Conservation (phyloP, 1,284 basidiomycete genomes). For the Cutaneotrichosporon sp. region DNA sequence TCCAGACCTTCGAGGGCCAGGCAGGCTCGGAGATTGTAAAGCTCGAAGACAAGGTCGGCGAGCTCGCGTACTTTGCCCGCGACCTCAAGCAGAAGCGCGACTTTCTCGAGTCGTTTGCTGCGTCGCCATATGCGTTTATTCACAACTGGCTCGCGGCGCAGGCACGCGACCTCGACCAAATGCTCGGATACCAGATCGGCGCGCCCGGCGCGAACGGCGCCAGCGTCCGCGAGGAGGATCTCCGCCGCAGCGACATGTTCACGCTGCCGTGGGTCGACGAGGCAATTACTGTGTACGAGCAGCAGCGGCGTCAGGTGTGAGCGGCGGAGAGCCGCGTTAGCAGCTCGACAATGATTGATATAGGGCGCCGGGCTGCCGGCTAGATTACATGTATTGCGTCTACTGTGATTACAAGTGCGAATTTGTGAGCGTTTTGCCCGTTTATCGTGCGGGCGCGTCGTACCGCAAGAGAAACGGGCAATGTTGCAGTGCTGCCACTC, state of each 20-base stretch:
- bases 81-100: slow-evolving; percentile 80
- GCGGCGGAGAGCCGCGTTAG: background rate
- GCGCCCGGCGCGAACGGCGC: slow-evolving; percentile 53
- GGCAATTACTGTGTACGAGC: slow-evolving; percentile 46
- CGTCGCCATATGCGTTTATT: slow-evolving; percentile 59
- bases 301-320: slow-evolving; percentile 21
- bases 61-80: slow-evolving; percentile 72
- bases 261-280: slow-evolving; percentile 69
- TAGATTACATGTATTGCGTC: slow-evolving; percentile 3
- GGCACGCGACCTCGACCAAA: slow-evolving; percentile 78
- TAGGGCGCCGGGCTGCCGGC: background rate
- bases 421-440: too few species aligned
- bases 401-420: background rate
- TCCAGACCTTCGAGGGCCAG: slow-evolving; percentile 66
- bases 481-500: too few species aligned
- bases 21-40: slow-evolving; percentile 60
- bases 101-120: slow-evolving; percentile 76
- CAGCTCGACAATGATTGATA: too few species aligned
- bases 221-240: slow-evolving; percentile 73
- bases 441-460: too few species aligned
- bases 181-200: slow-evolving; percentile 71
- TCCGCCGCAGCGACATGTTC: slow-evolving; percentile 84
- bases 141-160: slow-evolving; percentile 87
- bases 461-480: too few species aligned
- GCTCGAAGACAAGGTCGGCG: slow-evolving; percentile 81